Conservation (phyloP, 2,329 filamentous ascomycete species). For the Bipolaris gigantea region DNA sequence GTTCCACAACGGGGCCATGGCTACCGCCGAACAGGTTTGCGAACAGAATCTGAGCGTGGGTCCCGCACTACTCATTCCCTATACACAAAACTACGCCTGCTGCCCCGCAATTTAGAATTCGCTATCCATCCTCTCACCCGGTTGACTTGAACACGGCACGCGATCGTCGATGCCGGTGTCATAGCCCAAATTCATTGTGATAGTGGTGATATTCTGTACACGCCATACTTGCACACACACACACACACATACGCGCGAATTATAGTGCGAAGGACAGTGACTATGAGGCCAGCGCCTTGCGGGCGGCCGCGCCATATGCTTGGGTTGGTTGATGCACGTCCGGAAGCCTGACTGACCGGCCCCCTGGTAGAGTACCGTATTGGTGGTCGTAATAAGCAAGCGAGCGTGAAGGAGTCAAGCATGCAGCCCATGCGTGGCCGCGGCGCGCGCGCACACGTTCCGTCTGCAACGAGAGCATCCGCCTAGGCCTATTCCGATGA, state of each 20-base stretch:
- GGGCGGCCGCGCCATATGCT: constrained; percentile 5
- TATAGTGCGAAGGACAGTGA: no score
- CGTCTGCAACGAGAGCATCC: constrained; percentile 2
- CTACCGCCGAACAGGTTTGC: constrained; percentile 30
- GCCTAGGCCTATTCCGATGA: constrained; percentile 8
- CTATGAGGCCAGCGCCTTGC: not conserved
- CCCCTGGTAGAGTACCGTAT: constrained; percentile 12
- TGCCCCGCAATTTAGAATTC: constrained; percentile 39
- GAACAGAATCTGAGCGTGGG: constrained; percentile 14
- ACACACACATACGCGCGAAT: no score
- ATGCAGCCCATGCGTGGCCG: constrained; percentile 11
- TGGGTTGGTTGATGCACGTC: not conserved
- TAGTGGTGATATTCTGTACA: not conserved
- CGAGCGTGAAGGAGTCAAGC: constrained; percentile 4
- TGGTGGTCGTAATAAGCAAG: constrained; percentile 5
- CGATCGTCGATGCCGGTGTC: constrained; percentile 17
- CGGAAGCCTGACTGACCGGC: not conserved
- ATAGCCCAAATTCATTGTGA: not conserved
- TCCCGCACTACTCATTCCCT: constrained; percentile 8
- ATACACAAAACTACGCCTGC: constrained; percentile 22
- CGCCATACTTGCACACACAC: no score
- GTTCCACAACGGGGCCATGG: constrained; percentile 24
- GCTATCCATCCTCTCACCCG: constrained; percentile 12
- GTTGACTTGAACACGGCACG: constrained; percentile 9
- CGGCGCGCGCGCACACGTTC: constrained; percentile 13